Evolutionary conservation across 108 stramenopile genomes (phyloP).

Genomic region (Cylindrotheca fusiformis): DNA sequence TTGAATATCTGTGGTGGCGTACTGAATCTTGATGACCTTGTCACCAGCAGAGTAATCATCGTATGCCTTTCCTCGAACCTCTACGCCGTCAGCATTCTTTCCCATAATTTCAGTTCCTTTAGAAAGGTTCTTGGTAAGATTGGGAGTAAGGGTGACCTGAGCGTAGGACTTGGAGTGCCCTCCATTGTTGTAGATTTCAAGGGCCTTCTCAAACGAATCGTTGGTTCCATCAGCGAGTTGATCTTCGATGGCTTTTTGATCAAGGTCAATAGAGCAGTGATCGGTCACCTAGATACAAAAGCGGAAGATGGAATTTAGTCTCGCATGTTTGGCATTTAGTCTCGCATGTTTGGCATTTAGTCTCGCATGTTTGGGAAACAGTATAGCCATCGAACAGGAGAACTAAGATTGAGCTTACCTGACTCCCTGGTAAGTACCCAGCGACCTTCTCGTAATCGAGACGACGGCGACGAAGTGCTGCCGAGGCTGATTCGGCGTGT

Average conservation of each 20-base stretch:
- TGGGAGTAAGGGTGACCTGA: conserved; percentile 32
- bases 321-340: background rate
- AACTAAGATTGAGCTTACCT: conserved; percentile 33
- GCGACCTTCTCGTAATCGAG: conserved; percentile 54
- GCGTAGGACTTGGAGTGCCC: conserved; percentile 69
- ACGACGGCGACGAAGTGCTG: conserved; percentile 13
- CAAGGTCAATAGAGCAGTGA: conserved; percentile 57
- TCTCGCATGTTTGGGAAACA: background rate
- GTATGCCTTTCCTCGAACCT: conserved; percentile 42
- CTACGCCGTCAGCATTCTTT: conserved; percentile 28
- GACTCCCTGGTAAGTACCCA: conserved; percentile 58
- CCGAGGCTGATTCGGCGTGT: background rate
- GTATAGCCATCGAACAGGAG: background rate
- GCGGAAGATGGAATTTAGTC: background rate
- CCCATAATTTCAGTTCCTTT: conserved; percentile 41
- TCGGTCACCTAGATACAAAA: background rate
- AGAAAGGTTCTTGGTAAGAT: conserved; percentile 24
- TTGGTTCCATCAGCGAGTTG: conserved; percentile 27
- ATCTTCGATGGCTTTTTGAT: conserved; percentile 62
- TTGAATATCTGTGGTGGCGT: conserved; percentile 46
- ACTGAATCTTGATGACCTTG: conserved; percentile 43
- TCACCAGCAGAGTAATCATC: conserved; percentile 31
- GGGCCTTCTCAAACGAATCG: conserved; percentile 35
- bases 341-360: background rate
- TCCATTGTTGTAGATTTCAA: conserved; percentile 56